These are phyloP conservation scores for Boletus tomentosulus DNA, from an alignment of 768 basidiomycete species.

Conservation along the genomic window DNA sequence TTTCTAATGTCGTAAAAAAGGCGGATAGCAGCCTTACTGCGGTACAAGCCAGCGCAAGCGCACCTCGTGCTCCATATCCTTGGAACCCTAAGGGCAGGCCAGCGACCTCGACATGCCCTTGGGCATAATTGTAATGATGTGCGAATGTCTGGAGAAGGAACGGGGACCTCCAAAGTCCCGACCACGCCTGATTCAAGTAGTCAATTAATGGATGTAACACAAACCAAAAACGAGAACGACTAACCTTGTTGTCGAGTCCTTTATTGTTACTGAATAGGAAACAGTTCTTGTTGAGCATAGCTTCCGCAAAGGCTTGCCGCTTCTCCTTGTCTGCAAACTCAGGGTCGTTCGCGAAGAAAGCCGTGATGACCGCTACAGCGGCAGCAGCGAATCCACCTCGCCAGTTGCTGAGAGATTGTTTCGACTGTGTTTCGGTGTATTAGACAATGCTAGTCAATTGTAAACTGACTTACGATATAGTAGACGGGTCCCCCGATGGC, in stretches of 20 bases:
- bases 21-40: neutral
- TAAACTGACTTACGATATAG: neutral
- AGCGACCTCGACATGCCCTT: constrained; percentile 3
- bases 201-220: neutral
- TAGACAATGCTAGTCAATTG: neutral
- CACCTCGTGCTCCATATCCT: neutral
- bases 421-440: constrained; percentile 1
- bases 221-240: neutral
- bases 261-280: constrained; percentile 9
- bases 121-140: constrained; percentile 9
- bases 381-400: neutral
- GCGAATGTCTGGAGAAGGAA: constrained; percentile 10
- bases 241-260: constrained; percentile 3
- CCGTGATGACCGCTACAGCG: neutral
- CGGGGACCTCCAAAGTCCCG: constrained; percentile 10
- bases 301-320: neutral
- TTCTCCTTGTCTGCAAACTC: neutral
- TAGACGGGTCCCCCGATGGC: neutral
- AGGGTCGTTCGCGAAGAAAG: neutral
- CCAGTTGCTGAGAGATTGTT: neutral
- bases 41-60: constrained; percentile 7
- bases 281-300: neutral
- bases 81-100: neutral
- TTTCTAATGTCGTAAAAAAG: neutral
- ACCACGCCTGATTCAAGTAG: neutral